Conservation (phyloP, 768 basidiomycete genomes). For the Kwoniella dejecticola region DNA sequence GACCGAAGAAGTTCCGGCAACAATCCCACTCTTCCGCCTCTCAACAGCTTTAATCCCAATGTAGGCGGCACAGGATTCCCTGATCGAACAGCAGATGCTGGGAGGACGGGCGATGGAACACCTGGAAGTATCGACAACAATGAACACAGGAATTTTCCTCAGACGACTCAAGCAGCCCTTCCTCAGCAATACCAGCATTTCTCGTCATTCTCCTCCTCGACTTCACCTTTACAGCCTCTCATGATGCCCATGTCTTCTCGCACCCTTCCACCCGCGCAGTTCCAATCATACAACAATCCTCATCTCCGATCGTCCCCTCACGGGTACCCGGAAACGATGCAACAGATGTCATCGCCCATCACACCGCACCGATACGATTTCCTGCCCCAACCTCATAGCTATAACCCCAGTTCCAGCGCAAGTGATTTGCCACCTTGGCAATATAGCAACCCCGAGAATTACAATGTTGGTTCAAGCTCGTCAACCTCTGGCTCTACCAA, state of each 20-base stretch:
- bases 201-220: slow-evolving; percentile 30
- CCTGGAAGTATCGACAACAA: background rate
- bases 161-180: slow-evolving; percentile 22
- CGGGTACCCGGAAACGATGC: slow-evolving; percentile 5
- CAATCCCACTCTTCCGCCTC: background rate
- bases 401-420: background rate
- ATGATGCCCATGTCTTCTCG: background rate
- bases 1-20: background rate
- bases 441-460: background rate
- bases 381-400: background rate
- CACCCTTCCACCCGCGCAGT: background rate
- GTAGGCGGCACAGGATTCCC: background rate
- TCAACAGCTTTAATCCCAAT: background rate
- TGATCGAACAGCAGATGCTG: background rate
- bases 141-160: slow-evolving; percentile 19
- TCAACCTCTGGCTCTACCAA: too few species aligned
- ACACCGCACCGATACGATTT: slow-evolving; percentile 15
- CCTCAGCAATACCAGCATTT: slow-evolving; percentile 41
- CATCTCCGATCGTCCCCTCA: slow-evolving; percentile 16
- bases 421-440: slow-evolving; percentile 4
- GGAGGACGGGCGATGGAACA: background rate
- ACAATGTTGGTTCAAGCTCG: too few species aligned
- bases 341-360: slow-evolving; percentile 11
- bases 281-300: slow-evolving; percentile 2
- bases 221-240: background rate